A percentile compares a stretch with the other conserved stretches of the same genome.
These are phyloP conservation scores for Chaetomium strumarium DNA, from an alignment of 2,329 filamentous ascomycete species.

Conservation along the genomic window DNA sequence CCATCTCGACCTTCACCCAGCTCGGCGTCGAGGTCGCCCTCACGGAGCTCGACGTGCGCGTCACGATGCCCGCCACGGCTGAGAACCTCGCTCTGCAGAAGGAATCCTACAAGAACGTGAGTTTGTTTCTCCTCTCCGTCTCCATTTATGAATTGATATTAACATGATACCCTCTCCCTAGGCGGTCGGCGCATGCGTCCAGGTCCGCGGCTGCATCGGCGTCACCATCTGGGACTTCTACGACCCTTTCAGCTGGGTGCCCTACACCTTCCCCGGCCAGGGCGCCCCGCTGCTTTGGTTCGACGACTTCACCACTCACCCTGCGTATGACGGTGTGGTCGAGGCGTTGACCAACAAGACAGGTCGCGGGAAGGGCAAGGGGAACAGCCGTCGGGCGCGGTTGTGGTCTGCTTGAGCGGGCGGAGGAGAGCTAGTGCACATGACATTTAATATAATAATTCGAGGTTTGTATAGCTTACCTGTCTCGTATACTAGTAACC, in stretches of 20 bases:
- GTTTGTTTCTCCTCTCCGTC: background rate
- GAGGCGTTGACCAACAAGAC: constrained; percentile 22
- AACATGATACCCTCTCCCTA: constrained; percentile 5
- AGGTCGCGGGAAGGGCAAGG: constrained; percentile 4
- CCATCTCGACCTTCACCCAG: constrained; percentile 44
- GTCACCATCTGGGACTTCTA: constrained; percentile 40
- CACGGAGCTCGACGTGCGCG: constrained; percentile 55
- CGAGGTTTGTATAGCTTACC: background rate
- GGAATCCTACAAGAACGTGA: constrained; percentile 36
- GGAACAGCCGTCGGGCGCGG: constrained; percentile 1
- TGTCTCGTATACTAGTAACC: background rate
- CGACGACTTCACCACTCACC: constrained; percentile 28
- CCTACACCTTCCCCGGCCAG: constrained; percentile 31
- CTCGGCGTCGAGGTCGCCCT: constrained; percentile 51
- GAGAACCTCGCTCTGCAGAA: constrained; percentile 41
- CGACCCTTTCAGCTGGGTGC: constrained; percentile 39
- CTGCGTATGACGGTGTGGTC: constrained; percentile 23
- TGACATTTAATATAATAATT: no score
- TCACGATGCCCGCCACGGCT: constrained; percentile 33
- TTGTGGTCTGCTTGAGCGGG: background rate
- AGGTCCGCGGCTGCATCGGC: constrained; percentile 35
- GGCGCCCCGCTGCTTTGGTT: constrained; percentile 34
- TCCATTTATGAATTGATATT: background rate
- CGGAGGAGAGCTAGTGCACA: background rate
- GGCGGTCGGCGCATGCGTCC: constrained; percentile 30